Evolutionary conservation across 495 filamentous ascomycete genomes (phyloP).

Genomic region (Oidiodendron maius): DNA sequence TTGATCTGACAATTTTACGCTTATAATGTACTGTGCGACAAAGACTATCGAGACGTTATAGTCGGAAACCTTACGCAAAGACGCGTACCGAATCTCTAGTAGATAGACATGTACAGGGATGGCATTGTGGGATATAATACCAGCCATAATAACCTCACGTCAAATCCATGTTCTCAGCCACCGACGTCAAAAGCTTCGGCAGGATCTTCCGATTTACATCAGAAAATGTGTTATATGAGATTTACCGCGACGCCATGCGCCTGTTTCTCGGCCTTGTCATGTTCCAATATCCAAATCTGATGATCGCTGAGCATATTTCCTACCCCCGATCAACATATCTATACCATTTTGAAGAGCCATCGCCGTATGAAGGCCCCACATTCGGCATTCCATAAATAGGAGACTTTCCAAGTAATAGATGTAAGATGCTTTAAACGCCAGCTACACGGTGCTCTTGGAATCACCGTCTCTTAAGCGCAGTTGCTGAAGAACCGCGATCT

Average conservation of each 20-base stretch:
- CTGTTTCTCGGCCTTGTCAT: background rate
- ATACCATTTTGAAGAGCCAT: constrained; percentile 12
- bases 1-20: too few species aligned
- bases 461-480: too few species aligned
- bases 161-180: background rate
- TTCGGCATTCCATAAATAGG: constrained; percentile 4
- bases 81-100: too few species aligned
- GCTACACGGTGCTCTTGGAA: too few species aligned
- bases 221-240: background rate
- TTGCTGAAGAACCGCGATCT: too few species aligned
- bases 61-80: too few species aligned
- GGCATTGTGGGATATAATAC: constrained; percentile 2
- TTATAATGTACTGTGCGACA: too few species aligned
- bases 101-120: constrained; percentile 5
- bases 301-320: background rate
- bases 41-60: too few species aligned
- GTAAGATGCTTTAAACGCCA: too few species aligned
- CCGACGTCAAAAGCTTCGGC: background rate
- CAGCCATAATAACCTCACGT: background rate
- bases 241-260: constrained; percentile 5
- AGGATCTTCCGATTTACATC: constrained; percentile 1
- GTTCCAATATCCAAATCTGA: constrained; percentile 10
- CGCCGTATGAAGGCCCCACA: constrained; percentile 5
- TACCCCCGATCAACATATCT: background rate
- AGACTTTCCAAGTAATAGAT: too few species aligned